Conservation (phyloP, 1,284 basidiomycete genomes). For the Leccinum subrobustum region DNA sequence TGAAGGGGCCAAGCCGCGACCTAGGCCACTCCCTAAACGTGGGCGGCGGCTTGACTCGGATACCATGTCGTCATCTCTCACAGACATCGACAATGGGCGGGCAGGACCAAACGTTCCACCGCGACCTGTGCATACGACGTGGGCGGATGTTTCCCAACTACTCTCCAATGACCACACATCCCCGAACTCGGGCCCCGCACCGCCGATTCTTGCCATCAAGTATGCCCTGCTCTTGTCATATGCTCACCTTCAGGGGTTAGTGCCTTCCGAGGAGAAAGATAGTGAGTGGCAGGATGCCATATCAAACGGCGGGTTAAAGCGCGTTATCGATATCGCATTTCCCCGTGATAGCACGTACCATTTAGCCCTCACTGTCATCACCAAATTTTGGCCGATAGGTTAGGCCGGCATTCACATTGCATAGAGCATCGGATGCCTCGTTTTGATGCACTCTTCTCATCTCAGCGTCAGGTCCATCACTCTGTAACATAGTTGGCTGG, state of each 20-base stretch:
- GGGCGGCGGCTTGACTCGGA: constrained; percentile 15
- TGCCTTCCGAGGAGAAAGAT: constrained; percentile 37
- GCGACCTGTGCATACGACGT: constrained; percentile 14
- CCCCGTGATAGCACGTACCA: constrained; percentile 24
- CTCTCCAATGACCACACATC: constrained; percentile 27
- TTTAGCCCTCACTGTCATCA: constrained; percentile 19
- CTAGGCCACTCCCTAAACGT: constrained; percentile 37
- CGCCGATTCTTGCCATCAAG: constrained; percentile 36
- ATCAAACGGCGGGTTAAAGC: constrained; percentile 19
- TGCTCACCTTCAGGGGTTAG: constrained; percentile 40
- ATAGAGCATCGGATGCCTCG: background rate
- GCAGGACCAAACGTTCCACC: constrained; percentile 17
- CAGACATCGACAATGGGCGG: constrained; percentile 13
- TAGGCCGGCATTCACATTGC: background rate
- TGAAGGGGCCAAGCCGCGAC: constrained; percentile 23
- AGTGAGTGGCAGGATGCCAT: constrained; percentile 41
- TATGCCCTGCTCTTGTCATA: constrained; percentile 49
- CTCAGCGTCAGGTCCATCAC: background rate
- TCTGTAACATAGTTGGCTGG: background rate
- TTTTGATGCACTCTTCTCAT: background rate
- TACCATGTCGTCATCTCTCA: constrained; percentile 4
- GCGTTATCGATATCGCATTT: constrained; percentile 19
- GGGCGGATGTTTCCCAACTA: constrained; percentile 20
- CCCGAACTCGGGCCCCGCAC: constrained; percentile 26
- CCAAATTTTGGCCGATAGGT: constrained; percentile 16